Evolutionary conservation across 2,329 filamentous ascomycete genomes (phyloP).

Genomic region (Fusarium caatingaense): DNA sequence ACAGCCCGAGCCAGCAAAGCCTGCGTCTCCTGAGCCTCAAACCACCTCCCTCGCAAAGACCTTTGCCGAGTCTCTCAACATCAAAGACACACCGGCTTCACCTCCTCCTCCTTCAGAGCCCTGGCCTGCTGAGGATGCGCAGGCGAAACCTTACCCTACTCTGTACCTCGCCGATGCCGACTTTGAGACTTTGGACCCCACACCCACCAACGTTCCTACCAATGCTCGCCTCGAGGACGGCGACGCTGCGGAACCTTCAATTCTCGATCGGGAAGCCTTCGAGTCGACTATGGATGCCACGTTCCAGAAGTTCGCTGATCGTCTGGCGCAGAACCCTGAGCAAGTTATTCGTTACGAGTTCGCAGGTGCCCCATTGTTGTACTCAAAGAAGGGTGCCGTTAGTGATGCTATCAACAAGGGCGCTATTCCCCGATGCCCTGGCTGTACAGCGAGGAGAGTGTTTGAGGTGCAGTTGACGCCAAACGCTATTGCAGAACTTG

Average conservation of each 20-base stretch:
- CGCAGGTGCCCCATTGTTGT: constrained; percentile 78
- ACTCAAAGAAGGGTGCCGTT: constrained; percentile 80
- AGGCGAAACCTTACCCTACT: constrained; percentile 77
- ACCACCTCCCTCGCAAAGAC: constrained; percentile 63
- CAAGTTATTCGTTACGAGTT: constrained; percentile 87
- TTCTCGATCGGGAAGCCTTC: constrained; percentile 76
- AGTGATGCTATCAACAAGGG: constrained; percentile 69
- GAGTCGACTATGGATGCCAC: constrained; percentile 79
- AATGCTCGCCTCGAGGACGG: constrained; percentile 59
- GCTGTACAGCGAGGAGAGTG: constrained; percentile 78
- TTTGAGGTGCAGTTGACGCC: constrained; percentile 96
- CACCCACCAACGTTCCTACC: constrained; percentile 61
- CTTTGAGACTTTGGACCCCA: constrained; percentile 83
- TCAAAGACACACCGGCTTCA: constrained; percentile 65
- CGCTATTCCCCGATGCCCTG: constrained; percentile 78
- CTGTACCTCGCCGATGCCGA: constrained; percentile 89
- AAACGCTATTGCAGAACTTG: constrained; percentile 88
- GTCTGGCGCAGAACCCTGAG: constrained; percentile 82
- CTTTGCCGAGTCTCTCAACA: constrained; percentile 80
- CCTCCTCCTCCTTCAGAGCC: constrained; percentile 65
- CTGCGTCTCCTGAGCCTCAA: constrained; percentile 41
- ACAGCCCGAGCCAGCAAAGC: constrained; percentile 49
- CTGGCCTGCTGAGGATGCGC: constrained; percentile 76
- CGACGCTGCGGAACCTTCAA: constrained; percentile 54
- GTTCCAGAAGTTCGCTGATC: constrained; percentile 84